Evolutionary conservation across 2,329 filamentous ascomycete genomes (phyloP).

Genomic region (Fusarium subglutinans): DNA sequence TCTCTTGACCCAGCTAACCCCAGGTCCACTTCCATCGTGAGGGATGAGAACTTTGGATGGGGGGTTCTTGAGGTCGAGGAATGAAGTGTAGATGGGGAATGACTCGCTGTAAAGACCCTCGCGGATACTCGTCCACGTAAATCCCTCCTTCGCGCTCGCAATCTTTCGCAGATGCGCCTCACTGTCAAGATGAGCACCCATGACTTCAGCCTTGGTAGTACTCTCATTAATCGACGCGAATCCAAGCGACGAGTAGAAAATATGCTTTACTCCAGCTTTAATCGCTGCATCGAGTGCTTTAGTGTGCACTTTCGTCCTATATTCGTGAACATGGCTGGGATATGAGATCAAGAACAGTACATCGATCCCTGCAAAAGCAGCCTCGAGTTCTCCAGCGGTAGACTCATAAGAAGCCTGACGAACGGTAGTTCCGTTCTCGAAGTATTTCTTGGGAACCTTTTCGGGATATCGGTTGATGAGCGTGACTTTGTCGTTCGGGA

Average conservation of each 20-base stretch:
- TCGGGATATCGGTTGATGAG: slow-evolving; percentile 23
- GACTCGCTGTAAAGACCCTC: slow-evolving; percentile 35
- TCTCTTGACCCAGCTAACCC: slow-evolving; percentile 30
- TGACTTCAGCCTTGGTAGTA: slow-evolving; percentile 13
- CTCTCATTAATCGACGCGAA: background rate
- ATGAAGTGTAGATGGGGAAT: slow-evolving; percentile 29
- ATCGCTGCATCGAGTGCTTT: slow-evolving; percentile 21
- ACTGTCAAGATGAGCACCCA: slow-evolving; percentile 30
- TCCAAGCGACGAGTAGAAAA: slow-evolving; percentile 27
- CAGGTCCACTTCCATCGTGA: slow-evolving; percentile 16
- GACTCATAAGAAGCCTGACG: slow-evolving; percentile 28
- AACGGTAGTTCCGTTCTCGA: background rate
- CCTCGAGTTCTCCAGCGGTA: background rate
- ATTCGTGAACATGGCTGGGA: slow-evolving; percentile 29
- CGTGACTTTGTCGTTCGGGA: slow-evolving; percentile 16
- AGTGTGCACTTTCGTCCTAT: slow-evolving; percentile 6
- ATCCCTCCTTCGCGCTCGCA: background rate
- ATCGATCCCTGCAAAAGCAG: background rate
- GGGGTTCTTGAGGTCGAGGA: slow-evolving; percentile 12
- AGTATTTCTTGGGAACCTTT: slow-evolving; percentile 5
- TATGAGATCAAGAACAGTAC: slow-evolving; percentile 29
- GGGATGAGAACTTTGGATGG: background rate
- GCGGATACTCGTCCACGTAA: slow-evolving; percentile 28
- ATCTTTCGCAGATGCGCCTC: slow-evolving; percentile 11
- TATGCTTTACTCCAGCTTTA: slow-evolving; percentile 12